Base-by-base conservation (phyloP, 2,329 filamentous ascomycete genomes). In the Paecilomyces sp. region DNA sequence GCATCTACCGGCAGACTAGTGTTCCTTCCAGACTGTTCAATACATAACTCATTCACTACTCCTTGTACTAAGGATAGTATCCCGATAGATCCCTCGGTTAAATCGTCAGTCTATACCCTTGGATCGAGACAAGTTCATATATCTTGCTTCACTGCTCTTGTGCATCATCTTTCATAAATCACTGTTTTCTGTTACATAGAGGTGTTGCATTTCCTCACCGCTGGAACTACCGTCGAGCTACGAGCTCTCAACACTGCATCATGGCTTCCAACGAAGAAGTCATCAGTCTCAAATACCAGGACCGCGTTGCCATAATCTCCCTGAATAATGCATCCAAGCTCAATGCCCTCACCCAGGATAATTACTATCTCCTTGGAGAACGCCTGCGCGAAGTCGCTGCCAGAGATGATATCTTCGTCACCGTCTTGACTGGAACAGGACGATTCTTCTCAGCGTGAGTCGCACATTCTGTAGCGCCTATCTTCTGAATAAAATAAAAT, bases 321-420 rank as follows among this genome's bases (percentile, higher is more conserved):
- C 87, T 99, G 71, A 88, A 92, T 76, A 88, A 90, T 57, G 84
- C 88, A 58, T 84, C 87, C 72, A 97, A 97, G 79, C 90, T 97
- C 74, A 95, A 95, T 74, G 91, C 93, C 33, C 78, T 97, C 57
- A 83, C 79, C 61, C 81, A 84, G 68, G 78, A 84, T 62, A 82
- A 87, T 57, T 97, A 97, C 80, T 96, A 89, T 74, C 82, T 86
- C 31, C 82, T 97, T 51, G 86, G 89, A 1, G 82, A 85, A 66
- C 82, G 85, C 55, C 78, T 99, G 71, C 84, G 88, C 60, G 88
- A 96, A 71, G 81, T 97, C 55, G 92, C 91, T 15, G 81, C 80
- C 8, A 87, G 87, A 64, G 86, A 93, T 62, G 90, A 96, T 64
- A 86, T 97, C 61, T 90, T 83, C 70, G 86, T 96, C 67, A 97